Evolutionary conservation across 352 stramenopile species (phyloP).

Genomic region (Pythium monospermum): DNA sequence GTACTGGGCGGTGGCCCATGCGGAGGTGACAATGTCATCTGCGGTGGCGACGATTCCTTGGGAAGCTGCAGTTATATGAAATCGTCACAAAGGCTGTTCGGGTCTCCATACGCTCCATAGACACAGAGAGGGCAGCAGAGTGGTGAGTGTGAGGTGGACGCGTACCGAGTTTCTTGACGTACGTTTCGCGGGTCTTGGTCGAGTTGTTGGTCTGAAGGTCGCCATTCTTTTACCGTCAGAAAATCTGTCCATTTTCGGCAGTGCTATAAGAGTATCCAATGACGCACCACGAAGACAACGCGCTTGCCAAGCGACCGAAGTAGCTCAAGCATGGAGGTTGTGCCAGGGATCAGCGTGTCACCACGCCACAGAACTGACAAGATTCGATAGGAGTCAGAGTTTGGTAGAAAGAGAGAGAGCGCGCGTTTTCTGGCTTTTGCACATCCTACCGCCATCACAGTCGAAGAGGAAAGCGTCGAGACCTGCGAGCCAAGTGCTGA

Average conservation of each 20-base stretch:
- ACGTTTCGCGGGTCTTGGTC: constrained; percentile 72
- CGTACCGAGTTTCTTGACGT: constrained; percentile 81
- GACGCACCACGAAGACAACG: constrained; percentile 74
- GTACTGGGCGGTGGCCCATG: constrained; percentile 76
- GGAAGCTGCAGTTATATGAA: too few species aligned
- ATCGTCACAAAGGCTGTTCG: too few species aligned
- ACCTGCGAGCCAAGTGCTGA: constrained; percentile 40
- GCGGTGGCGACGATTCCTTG: constrained; percentile 62
- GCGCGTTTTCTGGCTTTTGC: too few species aligned
- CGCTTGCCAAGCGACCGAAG: constrained; percentile 74
- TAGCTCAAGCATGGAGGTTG: constrained; percentile 57
- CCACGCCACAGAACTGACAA: constrained; percentile 30
- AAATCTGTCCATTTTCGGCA: too few species aligned
- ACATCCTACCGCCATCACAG: constrained; percentile 76
- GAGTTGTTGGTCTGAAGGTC: constrained; percentile 78
- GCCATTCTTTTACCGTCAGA: too few species aligned
- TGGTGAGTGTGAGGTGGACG: not conserved
- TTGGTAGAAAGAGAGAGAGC: too few species aligned
- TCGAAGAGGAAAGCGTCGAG: constrained; percentile 79
- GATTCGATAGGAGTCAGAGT: too few species aligned
- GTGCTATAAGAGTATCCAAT: not conserved
- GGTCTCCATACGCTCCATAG: too few species aligned
- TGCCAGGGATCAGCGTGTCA: constrained; percentile 51
- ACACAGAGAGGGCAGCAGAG: too few species aligned
- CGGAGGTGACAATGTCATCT: constrained; percentile 84